Base-by-base conservation (phyloP, 306 rosid genomes). In the Myrica gale region DNA sequence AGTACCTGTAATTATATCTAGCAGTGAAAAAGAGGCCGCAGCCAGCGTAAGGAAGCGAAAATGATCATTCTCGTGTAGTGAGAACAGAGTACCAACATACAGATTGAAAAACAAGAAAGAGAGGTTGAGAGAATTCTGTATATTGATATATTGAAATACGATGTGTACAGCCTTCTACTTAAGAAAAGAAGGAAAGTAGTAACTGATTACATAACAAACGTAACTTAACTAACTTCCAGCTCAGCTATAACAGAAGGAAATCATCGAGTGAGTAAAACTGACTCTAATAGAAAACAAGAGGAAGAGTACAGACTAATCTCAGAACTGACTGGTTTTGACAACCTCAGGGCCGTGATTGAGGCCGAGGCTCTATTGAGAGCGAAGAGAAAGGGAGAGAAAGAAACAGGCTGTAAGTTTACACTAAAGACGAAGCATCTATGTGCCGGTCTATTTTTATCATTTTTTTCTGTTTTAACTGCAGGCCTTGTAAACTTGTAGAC, bases 241-340 rank as follows among this genome's bases (percentile, higher is more conserved):
- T n/a, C n/a, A n/a, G n/a, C n/a, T n/a, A n/a, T n/a, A n/a, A n/a
- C n/a, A n/a, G n/a, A n/a, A n/a, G n/a, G n/a, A n/a, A n/a, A n/a
- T n/a, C n/a, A n/a, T n/a, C n/a, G n/a, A n/a, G n/a, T n/a, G n/a
- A n/a, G n/a, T n/a, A n/a, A n/a, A n/a, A n/a, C n/a, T n/a, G n/a
- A n/a, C n/a, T n/a, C n/a, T n/a, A n/a, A n/a, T n/a, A n/a, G n/a
- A n/a, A n/a, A 57, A 44, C n/a, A 7, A 4, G 68, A 56, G 12
- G 76, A 73, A 1, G 65, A 58, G 26, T 56, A 43, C 41, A 57
- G 48, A 19, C 4, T 73, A 52, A 43, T 73, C 7, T 56, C 76
- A n/a, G 68, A 73, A 19, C 53, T 42, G 53, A 57, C 20, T 73
- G 68, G 68, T 10, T 57, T 45, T 53, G 75, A 72, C 6, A 72